A percentile compares a stretch with the other conserved stretches of the same genome.
These are phyloP conservation scores for Otatea glauca DNA, from an alignment of 176 grass and related monocot species.

Conservation along the genomic window DNA sequence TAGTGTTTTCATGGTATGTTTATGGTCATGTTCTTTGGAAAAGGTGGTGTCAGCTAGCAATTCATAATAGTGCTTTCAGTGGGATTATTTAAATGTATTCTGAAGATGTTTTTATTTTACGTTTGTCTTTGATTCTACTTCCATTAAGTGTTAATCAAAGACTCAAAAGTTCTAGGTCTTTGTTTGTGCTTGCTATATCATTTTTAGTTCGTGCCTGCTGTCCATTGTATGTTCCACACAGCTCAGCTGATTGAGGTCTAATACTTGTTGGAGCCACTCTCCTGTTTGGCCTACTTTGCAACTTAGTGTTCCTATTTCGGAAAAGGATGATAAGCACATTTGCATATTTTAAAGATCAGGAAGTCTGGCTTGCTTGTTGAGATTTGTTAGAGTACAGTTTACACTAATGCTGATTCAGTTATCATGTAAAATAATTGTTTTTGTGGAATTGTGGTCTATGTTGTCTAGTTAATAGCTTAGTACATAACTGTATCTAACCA, in stretches of 20 bases:
- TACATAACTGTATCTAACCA: not conserved
- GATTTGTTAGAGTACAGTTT: not conserved
- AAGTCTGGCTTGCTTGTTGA: not conserved
- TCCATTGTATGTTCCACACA: slow-evolving; percentile 1
- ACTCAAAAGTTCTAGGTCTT: not conserved
- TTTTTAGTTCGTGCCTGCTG: not conserved
- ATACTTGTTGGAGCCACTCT: not conserved
- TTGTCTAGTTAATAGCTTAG: not conserved
- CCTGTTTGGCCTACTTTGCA: not conserved
- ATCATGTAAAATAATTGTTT: not conserved
- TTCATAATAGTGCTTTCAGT: not conserved
- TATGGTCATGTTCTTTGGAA: not conserved
- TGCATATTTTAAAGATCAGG: slow-evolving; percentile 14
- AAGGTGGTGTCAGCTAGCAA: not conserved
- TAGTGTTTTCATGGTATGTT: slow-evolving; percentile 75
- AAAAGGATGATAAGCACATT: not conserved
- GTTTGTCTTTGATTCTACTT: not conserved
- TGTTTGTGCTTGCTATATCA: not conserved
- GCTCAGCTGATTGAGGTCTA: slow-evolving; percentile 26
- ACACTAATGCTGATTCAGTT: slow-evolving; percentile 13
- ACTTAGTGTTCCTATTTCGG: not conserved
- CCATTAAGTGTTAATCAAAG: not conserved
- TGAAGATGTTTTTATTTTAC: not conserved
- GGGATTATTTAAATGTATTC: slow-evolving; percentile 7
- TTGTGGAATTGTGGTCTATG: not conserved